Base-by-base conservation (phyloP, 129 eudicot species). In the Helianthus annuus region DNA sequence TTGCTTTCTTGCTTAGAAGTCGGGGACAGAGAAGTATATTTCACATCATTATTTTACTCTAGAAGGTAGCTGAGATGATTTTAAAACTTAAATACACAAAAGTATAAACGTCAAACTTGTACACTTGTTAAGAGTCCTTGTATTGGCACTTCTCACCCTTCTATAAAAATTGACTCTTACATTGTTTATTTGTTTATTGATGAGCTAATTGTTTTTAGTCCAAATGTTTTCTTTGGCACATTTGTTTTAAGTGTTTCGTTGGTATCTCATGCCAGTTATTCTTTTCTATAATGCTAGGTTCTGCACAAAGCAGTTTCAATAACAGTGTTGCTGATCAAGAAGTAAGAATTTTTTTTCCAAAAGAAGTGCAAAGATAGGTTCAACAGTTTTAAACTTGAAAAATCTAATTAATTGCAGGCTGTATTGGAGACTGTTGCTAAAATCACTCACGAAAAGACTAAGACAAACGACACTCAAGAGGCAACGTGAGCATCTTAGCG, bases 391-490 rank as follows among this genome's bases (percentile, higher is more conserved):
- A 14, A 45, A 44, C 58, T 7, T 29, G 17, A 57, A 29, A 44
- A 19, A 57, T 46, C 34, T 34, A 32, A 59, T 51, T 16, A 48
- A 48, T 71, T 76, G 73, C 83, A 95, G 99, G 99, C 96, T 75
- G 97, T 80, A 74, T 64, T 91, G 77, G 99, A 95, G 86, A 95
- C 97, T 69, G 99, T 95, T 0, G 97, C 91, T 71, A 91, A 86
- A 86, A 80, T 90, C 49, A 87, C 89, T 48, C 99, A 90, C 73
- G 99, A 95, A 44, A 95, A 95, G 83, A 39, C 58, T 65, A 94
- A 90, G 82, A 90, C 86, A 76, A 90, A 95, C 76, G 99, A 95
- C 58, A 90, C 96, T 48, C 87, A 83, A 70, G 94, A 76, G 77
- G 51, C 83, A 27, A 88, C 76, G 99, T 95, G 79, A 83, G 94